Evolutionary conservation across 2,329 filamentous ascomycete species (phyloP), one percentile per base, ranked within the genome.

Genomic region (Talaromyces sp.): DNA sequence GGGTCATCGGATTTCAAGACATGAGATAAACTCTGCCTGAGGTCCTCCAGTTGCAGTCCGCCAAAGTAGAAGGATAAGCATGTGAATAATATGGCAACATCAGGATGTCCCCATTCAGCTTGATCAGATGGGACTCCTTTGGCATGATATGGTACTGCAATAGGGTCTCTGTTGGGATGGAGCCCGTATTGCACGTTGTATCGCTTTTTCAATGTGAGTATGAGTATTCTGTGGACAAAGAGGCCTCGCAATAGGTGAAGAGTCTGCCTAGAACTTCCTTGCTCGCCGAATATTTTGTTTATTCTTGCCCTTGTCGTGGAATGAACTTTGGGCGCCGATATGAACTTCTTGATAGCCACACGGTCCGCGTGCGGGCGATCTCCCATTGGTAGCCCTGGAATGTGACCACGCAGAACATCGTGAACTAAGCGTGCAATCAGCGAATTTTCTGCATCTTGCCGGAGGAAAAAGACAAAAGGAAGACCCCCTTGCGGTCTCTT

Each of bases 101-200:
- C 84, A 0, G 87, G 87, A 65, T 92, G 88, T 0, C 86, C 85
- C 68, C 83, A 91, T 65, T 91, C 88, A 0, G 87, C 84, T 4
- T 84, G 80, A 0, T 84, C 81, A 0, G 82, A 83, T 0, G 88
- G 88, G 0, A 81, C 77, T 2, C 88, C 89, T 62, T 91, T 90
- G 0, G 86, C 86, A 9, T 84, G 79, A 56, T 82, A 91, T 0
- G 89, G 89, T 0, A 91, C 89, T 0, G 88, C 87, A 6, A 74
- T 68, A 0, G 68, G 68, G 23, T 69, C 67, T 27, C 89, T 79
- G 0, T 64, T 52, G 0, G 83, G 80, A 64, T 87, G 81, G 0
- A 88, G 73, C 0, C 85, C 85, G 55, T 87, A 92, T 51, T 85
- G 79, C 0, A 92, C 88, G 28, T 88, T 87, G 83, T 83, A 90